Evolutionary conservation across 352 stramenopile genomes (phyloP), one percentile per base, ranked within the genome.

Genomic region (Phytopythium cucurbitacearum): DNA sequence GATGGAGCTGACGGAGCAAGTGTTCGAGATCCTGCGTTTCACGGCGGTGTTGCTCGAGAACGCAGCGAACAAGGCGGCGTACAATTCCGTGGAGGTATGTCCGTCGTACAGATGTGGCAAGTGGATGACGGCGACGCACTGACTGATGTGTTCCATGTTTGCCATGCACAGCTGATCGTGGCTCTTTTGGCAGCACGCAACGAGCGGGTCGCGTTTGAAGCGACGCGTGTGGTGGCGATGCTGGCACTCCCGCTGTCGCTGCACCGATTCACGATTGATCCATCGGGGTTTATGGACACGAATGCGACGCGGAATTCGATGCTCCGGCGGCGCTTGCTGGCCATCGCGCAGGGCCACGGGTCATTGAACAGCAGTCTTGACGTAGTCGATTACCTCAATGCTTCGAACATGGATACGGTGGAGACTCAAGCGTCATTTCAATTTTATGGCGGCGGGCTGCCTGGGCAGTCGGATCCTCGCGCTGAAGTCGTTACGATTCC

Each of bases 31-130:
- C 16, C 54, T 95, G 57, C 83, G 83, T 3, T 91, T 93, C 53
- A 76, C 67, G 4, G 79, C 77, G 11, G 76, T 89, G 40, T 53
- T 95, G 42, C 71, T 93, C 38, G 81, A 92, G 37, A 95, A 95
- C 52, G 68, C 85, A 2, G 68, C 71, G 5, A 89, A 91, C 60
- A 95, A 95, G 58, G 75, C 85, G 32, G 52, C 80, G 28, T 95
- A 85, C 56, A 67, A 71, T 53, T 88, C 79, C 4, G 51, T 72
- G 11, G 77, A 91, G 56, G 61, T 82, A 28, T 34, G 51, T 21
- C 7, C 9, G 28, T 45, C 9, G 21, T 39, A 34, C 2, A 11
- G 7, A 13, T 10, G 10, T n/a, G 12, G 12, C 8, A 40, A 21
- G 37, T 3, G 47, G 4, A 5, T 51, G 51, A 47, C 6, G 35